Evolutionary conservation across 352 stramenopile species (phyloP).

Genomic region (Phytophthora quininea): DNA sequence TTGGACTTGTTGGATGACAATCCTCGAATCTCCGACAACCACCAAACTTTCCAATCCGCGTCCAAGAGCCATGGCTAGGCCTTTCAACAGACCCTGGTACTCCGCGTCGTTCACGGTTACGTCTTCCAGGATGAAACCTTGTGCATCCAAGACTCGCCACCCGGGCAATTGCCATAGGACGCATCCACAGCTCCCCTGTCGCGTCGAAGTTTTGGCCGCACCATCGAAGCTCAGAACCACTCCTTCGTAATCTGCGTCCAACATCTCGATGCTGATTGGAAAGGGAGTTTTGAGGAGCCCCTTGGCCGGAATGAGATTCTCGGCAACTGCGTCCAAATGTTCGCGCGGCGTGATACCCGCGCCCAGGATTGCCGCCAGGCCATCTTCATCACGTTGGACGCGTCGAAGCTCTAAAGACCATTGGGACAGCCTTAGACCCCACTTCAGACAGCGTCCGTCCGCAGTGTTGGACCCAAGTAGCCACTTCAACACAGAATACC

Average conservation of each 20-base stretch:
- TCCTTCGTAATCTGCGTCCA: not conserved
- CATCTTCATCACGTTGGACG: conserved; percentile 3
- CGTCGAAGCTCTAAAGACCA: conserved; percentile 5
- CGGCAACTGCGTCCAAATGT: not conserved
- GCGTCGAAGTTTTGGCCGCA: not conserved
- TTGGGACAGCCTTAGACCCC: not conserved
- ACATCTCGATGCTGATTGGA: not conserved
- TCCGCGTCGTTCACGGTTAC: not conserved
- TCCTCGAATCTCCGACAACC: not conserved
- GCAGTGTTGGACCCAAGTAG: conserved; percentile 1
- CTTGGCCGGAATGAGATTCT: not conserved
- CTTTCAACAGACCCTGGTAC: not conserved
- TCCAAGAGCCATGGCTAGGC: not conserved
- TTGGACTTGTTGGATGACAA: not conserved
- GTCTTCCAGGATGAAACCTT: not conserved
- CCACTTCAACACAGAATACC: conserved; percentile 15
- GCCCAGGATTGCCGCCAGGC: not conserved
- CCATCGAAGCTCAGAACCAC: not conserved
- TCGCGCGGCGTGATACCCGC: not conserved
- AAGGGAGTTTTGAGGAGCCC: not conserved
- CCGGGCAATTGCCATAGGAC: not conserved
- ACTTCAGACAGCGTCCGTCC: not conserved
- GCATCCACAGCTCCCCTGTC: not conserved
- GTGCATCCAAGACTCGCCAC: not conserved
- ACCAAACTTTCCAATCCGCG: not conserved